Conservation (phyloP, 768 basidiomycete genomes). For the Tylopilus intermedius region DNA sequence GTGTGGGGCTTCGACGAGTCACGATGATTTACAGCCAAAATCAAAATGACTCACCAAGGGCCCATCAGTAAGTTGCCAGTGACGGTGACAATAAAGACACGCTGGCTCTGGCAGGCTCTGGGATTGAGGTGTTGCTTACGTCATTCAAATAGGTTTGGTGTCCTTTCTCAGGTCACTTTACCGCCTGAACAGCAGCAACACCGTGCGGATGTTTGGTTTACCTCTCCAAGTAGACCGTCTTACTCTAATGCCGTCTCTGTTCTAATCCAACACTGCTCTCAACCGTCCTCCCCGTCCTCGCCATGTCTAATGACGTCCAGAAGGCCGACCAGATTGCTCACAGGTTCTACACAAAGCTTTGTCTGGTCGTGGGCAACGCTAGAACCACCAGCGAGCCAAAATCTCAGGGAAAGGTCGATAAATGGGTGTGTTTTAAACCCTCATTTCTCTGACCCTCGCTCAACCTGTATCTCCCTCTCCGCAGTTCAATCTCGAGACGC, state of each 20-base stretch:
- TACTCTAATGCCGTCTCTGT: slow-evolving; percentile 28
- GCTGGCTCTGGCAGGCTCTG: slow-evolving; percentile 10
- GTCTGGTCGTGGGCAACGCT: slow-evolving; percentile 68
- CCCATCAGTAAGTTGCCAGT: background rate
- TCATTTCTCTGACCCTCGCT: background rate
- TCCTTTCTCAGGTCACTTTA: slow-evolving; percentile 12
- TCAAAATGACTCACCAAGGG: slow-evolving; percentile 4
- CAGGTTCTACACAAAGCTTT: slow-evolving; percentile 78
- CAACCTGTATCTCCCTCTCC: background rate
- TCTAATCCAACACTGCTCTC: slow-evolving; percentile 19
- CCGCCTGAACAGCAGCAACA: slow-evolving; percentile 15
- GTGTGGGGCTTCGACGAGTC: slow-evolving; percentile 2
- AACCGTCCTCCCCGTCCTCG: slow-evolving; percentile 16
- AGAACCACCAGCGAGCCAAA: slow-evolving; percentile 52
- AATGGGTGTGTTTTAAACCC: slow-evolving; percentile 65
- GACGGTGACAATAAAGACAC: slow-evolving; percentile 6
- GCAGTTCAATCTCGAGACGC: slow-evolving; percentile 80
- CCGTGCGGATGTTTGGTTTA: slow-evolving; percentile 19
- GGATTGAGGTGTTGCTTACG: slow-evolving; percentile 21
- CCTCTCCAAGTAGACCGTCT: slow-evolving; percentile 20
- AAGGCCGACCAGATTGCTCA: slow-evolving; percentile 86
- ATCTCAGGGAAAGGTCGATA: slow-evolving; percentile 55
- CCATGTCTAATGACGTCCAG: slow-evolving; percentile 50
- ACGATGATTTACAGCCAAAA: background rate
- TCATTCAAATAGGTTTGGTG: slow-evolving; percentile 16